phyloP scores from a whole-genome alignment of 345 rosid genomes.

The Populus tremula region DNA sequence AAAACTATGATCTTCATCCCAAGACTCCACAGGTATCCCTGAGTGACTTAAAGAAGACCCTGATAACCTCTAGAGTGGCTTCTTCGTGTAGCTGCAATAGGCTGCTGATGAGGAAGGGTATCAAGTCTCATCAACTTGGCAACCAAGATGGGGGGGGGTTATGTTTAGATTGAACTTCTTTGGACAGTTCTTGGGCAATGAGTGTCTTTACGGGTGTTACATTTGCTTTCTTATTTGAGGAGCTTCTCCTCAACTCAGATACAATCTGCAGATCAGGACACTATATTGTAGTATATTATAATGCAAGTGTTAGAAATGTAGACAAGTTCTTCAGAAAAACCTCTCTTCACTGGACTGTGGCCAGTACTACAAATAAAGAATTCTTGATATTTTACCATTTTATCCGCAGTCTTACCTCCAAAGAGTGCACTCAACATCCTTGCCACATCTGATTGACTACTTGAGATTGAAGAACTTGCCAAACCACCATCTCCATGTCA shows the following conservation, averaged over 20 bases:
- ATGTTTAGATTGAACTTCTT: slow-evolving; percentile 56
- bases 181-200: slow-evolving; percentile 79
- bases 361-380: slow-evolving; percentile 12
- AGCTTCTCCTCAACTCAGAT: slow-evolving; percentile 54
- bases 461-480: slow-evolving; percentile 52
- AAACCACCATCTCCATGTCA: slow-evolving; percentile 28
- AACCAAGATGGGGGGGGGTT: slow-evolving; percentile 64
- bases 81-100: slow-evolving; percentile 43
- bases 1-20: slow-evolving; percentile 50
- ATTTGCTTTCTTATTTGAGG: slow-evolving; percentile 49
- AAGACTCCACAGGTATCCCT: slow-evolving; percentile 30
- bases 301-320: slow-evolving; percentile 25
- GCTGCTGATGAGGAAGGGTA: slow-evolving; percentile 59
- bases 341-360: slow-evolving; percentile 16
- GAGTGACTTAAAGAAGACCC: slow-evolving; percentile 56
- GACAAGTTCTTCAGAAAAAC: slow-evolving; percentile 24
- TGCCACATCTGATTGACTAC: slow-evolving; percentile 70
- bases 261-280: slow-evolving; percentile 46
- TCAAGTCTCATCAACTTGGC: slow-evolving; percentile 99
- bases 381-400: slow-evolving; percentile 44
- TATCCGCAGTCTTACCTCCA: slow-evolving; percentile 59
- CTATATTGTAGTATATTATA: slow-evolving; percentile 13
- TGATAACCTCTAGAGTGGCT: slow-evolving; percentile 52
- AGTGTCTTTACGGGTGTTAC: slow-evolving; percentile 83
- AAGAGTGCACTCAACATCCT: slow-evolving; percentile 35